These are phyloP conservation scores for Chalciporus pseudorubinellus DNA, from an alignment of 768 basidiomycete genomes.

Conservation along the genomic window DNA sequence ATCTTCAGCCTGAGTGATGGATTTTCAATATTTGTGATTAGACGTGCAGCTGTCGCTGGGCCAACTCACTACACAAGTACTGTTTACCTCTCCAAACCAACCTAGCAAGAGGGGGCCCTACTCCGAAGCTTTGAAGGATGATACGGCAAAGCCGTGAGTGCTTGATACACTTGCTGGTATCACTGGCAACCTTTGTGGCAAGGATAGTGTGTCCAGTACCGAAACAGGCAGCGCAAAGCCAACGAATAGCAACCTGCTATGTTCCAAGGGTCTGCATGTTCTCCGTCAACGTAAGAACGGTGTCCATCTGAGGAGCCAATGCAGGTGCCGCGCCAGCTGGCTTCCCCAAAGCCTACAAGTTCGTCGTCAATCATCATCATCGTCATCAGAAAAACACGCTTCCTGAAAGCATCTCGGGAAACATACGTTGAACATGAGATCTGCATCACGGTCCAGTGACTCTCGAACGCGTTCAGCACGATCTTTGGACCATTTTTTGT, in stretches of 20 bases:
- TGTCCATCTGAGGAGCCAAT: slow-evolving; percentile 1
- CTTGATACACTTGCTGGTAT: background rate
- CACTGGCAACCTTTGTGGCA: background rate
- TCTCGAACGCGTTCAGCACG: slow-evolving; percentile 25
- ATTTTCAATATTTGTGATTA: too few relatives aligned
- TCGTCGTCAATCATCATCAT: background rate
- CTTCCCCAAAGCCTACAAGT: slow-evolving; percentile 12
- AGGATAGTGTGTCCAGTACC: background rate
- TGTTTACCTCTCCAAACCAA: too few relatives aligned
- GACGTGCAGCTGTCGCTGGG: too few relatives aligned
- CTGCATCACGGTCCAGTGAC: slow-evolving; percentile 25
- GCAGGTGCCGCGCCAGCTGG: background rate
- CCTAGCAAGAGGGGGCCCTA: too few relatives aligned
- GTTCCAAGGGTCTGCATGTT: slow-evolving; percentile 21
- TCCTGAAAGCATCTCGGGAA: background rate
- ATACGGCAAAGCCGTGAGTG: too few relatives aligned
- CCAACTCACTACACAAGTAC: too few relatives aligned
- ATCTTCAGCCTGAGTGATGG: background rate
- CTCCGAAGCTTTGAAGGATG: too few relatives aligned
- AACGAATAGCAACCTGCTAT: slow-evolving; percentile 1
- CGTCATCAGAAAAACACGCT: background rate
- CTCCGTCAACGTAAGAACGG: slow-evolving; percentile 13
- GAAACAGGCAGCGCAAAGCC: background rate
- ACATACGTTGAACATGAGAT: slow-evolving; percentile 26
- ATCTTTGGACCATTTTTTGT: slow-evolving; percentile 21